Percentiles rank a stretch among this genome's conserved stretches.
phyloP scores from a whole-genome alignment of 441 rosid species.

The Gossypium lobatum region DNA sequence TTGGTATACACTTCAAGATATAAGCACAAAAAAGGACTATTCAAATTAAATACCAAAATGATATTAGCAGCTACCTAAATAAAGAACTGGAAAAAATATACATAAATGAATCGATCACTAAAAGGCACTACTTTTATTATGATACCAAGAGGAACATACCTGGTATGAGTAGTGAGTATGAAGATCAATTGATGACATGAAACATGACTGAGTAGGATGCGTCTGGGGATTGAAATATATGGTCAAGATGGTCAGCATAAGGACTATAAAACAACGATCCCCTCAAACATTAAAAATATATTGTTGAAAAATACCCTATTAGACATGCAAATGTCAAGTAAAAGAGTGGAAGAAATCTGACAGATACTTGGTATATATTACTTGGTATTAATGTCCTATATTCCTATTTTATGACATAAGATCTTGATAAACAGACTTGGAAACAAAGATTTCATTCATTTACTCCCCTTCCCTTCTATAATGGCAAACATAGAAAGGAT shows the following conservation, averaged over 20 bases:
- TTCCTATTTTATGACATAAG: neutral
- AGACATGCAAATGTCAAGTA: neutral
- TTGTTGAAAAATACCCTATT: constrained; percentile 1
- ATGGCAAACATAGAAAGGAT: neutral
- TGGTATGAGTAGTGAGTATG: constrained; percentile 98
- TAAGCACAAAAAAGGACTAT: neutral
- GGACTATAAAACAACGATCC: neutral
- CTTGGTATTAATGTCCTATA: neutral
- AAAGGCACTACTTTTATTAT: neutral
- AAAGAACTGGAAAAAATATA: neutral
- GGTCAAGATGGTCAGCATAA: neutral
- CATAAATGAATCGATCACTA: neutral
- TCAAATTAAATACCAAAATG: neutral
- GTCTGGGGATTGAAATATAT: constrained; percentile 51
- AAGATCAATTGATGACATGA: constrained; percentile 96
- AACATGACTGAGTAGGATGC: constrained; percentile 96
- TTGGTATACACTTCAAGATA: neutral
- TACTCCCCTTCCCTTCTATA: neutral
- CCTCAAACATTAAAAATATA: neutral
- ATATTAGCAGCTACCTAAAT: neutral
- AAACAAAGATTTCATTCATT: neutral
- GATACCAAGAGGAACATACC: constrained; percentile 32
- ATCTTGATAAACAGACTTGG: neutral
- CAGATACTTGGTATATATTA: neutral
- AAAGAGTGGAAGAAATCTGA: neutral